These are phyloP conservation scores for Guyanaporus albipodus DNA, from an alignment of 768 basidiomycete genomes.

Conservation along the genomic window DNA sequence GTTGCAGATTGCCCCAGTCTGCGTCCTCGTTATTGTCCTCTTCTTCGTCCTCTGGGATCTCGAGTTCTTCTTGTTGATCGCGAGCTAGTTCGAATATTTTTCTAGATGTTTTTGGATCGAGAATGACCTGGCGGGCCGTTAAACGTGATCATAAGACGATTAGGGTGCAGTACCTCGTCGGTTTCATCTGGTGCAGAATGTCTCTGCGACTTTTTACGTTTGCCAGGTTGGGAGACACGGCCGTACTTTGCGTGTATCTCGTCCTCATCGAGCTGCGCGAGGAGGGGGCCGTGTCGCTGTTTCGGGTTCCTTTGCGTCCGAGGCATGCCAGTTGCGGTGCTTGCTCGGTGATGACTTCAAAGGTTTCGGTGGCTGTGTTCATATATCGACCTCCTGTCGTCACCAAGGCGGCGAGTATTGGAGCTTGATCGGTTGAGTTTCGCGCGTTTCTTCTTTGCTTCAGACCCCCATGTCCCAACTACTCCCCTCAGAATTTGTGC, in stretches of 20 bases:
- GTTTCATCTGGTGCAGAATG: slow-evolving; percentile 48
- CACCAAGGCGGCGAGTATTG: no score
- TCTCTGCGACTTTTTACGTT: slow-evolving; percentile 59
- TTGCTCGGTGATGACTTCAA: no score
- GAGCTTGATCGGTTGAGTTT: no score
- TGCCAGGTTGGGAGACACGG: slow-evolving; percentile 69
- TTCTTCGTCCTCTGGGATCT: slow-evolving; percentile 56
- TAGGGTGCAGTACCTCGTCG: slow-evolving; percentile 45
- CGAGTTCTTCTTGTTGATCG: slow-evolving; percentile 89
- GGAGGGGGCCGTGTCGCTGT: slow-evolving; percentile 81
- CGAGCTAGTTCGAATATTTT: slow-evolving; percentile 90
- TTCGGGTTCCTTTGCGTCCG: slow-evolving; percentile 54
- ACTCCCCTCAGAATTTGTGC: slow-evolving; percentile 19
- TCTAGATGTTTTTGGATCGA: slow-evolving; percentile 79
- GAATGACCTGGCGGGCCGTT: slow-evolving; percentile 45
- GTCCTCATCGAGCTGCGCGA: slow-evolving; percentile 78
- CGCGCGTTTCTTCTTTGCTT: no score
- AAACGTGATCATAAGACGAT: slow-evolving; percentile 1
- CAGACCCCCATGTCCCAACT: slow-evolving; percentile 21
- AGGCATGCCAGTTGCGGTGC: slow-evolving; percentile 61
- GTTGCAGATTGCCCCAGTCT: slow-evolving; percentile 26
- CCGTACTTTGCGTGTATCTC: slow-evolving; percentile 76
- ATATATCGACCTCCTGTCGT: neutral
- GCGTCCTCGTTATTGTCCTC: slow-evolving; percentile 33
- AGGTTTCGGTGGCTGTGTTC: slow-evolving; percentile 10